Conservation (phyloP, 2,329 filamentous ascomycete genomes). For the Alternaria rosae region DNA sequence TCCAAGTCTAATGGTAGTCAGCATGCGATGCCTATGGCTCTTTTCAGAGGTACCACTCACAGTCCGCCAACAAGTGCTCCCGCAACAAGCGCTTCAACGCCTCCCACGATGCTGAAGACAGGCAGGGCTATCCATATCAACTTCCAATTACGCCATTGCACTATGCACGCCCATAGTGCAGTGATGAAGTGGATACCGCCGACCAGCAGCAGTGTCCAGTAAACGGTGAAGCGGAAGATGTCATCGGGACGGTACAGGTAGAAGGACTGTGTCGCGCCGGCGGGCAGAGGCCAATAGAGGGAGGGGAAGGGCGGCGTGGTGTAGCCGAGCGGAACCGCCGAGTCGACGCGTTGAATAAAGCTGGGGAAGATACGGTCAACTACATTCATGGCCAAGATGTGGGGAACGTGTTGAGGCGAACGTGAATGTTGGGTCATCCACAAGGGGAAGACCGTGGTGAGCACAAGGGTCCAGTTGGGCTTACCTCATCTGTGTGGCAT, state of each 20-base stretch:
- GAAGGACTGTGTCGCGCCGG: slow-evolving; percentile 62
- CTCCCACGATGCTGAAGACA: slow-evolving; percentile 74
- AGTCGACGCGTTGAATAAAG: slow-evolving; percentile 57
- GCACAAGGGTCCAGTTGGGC: neutral
- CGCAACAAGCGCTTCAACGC: slow-evolving; percentile 77
- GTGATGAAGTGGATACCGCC: slow-evolving; percentile 76
- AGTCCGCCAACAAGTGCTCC: slow-evolving; percentile 83
- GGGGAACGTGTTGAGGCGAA: neutral
- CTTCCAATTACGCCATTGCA: slow-evolving; percentile 68
- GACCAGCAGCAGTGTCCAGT: slow-evolving; percentile 86
- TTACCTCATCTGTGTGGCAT: slow-evolving; percentile 47
- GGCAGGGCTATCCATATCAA: slow-evolving; percentile 75
- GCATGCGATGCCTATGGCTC: slow-evolving; percentile 2
- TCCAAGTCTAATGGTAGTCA: slow-evolving; percentile 65
- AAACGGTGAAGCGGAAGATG: slow-evolving; percentile 85
- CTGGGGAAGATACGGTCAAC: slow-evolving; percentile 29
- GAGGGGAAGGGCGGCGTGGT: slow-evolving; percentile 77
- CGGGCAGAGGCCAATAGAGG: slow-evolving; percentile 75
- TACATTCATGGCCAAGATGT: neutral
- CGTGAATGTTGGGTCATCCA: neutral
- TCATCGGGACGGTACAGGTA: slow-evolving; percentile 78
- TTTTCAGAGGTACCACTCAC: slow-evolving; percentile 58
- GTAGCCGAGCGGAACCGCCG: slow-evolving; percentile 66
- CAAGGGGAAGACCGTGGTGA: neutral
- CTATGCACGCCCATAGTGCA: slow-evolving; percentile 73